phyloP scores from a whole-genome alignment of 1,284 basidiomycete genomes.

The Boletus mariae region DNA sequence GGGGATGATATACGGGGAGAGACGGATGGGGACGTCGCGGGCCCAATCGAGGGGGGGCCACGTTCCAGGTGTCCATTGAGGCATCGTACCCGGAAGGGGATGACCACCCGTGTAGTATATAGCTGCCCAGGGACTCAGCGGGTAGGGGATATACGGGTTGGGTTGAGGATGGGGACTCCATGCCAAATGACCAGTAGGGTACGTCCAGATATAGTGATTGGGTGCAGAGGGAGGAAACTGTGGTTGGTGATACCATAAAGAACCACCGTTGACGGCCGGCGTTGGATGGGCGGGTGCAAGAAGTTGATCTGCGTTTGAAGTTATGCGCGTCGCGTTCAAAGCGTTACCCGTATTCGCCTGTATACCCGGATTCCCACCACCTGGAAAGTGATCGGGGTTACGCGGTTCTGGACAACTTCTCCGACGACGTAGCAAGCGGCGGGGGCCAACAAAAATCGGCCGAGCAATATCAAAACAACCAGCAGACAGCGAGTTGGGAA shows the following conservation, averaged over 20 bases:
- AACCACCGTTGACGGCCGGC: neutral
- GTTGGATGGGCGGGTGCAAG: neutral
- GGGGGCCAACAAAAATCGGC: conserved; percentile 18
- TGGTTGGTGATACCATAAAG: conserved; percentile 3
- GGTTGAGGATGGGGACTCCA: conserved; percentile 33
- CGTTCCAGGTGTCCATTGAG: conserved; percentile 29
- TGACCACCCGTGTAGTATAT: conserved; percentile 27
- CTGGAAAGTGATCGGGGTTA: conserved; percentile 16
- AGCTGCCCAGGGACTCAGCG: conserved; percentile 16
- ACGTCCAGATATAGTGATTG: conserved; percentile 24
- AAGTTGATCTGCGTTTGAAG: conserved; percentile 10
- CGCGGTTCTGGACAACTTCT: conserved; percentile 2
- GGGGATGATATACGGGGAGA: conserved; percentile 35
- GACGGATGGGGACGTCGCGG: conserved; percentile 21
- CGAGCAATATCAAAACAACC: conserved; percentile 5
- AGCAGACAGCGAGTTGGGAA: neutral
- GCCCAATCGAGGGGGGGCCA: conserved; percentile 31
- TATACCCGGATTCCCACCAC: conserved; percentile 20
- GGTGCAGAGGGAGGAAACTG: conserved; percentile 17
- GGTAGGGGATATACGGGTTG: conserved; percentile 16
- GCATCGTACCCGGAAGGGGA: conserved; percentile 29
- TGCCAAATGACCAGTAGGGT: conserved; percentile 22
- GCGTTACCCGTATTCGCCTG: conserved; percentile 18
- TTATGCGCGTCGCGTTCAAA: neutral
- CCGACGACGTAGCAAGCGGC: conserved; percentile 7